Evolutionary conservation across 768 basidiomycete species (phyloP).

Genomic region (Pleurotus eryngii): DNA sequence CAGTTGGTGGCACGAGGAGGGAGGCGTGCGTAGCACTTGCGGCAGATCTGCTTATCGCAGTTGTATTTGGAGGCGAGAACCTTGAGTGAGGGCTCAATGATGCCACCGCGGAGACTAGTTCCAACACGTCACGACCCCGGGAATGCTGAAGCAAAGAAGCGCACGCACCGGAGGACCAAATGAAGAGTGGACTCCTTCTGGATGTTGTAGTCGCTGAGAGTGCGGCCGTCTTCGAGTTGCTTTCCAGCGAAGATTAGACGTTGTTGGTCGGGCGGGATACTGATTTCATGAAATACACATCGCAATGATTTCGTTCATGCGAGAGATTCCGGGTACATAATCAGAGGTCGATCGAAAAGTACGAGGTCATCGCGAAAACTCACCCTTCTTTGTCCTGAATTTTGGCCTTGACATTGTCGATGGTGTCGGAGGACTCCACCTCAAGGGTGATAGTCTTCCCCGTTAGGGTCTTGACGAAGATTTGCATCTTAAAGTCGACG

Average conservation of each 20-base stretch:
- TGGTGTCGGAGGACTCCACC: constrained; percentile 95
- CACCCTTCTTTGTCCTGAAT: constrained; percentile 60
- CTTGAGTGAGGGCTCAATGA: constrained; percentile 99
- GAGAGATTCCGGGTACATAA: neutral
- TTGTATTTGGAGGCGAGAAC: constrained; percentile 97
- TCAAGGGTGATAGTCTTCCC: constrained; percentile 98
- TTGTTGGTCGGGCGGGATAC: constrained; percentile 94
- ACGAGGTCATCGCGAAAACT: constrained; percentile 11
- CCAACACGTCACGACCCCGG: neutral
- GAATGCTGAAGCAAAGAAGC: neutral
- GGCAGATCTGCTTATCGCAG: constrained; percentile 99
- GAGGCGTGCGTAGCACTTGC: constrained; percentile 99
- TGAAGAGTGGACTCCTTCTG: constrained; percentile 98
- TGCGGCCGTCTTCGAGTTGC: constrained; percentile 98
- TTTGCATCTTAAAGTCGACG: constrained; percentile 39
- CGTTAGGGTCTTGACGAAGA: constrained; percentile 79
- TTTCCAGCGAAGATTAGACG: constrained; percentile 97
- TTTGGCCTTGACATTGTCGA: constrained; percentile 90
- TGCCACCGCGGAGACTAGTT: constrained; percentile 89
- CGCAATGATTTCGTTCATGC: too few relatives aligned
- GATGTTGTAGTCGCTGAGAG: constrained; percentile 95
- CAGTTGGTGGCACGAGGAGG: constrained; percentile 99
- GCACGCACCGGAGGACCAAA: constrained; percentile 86
- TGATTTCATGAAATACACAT: constrained; percentile 18
- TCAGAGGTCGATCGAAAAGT: neutral